Evolutionary conservation across 106 monocot genomes (phyloP).

Genomic region (Dioscorea dumetorum): DNA sequence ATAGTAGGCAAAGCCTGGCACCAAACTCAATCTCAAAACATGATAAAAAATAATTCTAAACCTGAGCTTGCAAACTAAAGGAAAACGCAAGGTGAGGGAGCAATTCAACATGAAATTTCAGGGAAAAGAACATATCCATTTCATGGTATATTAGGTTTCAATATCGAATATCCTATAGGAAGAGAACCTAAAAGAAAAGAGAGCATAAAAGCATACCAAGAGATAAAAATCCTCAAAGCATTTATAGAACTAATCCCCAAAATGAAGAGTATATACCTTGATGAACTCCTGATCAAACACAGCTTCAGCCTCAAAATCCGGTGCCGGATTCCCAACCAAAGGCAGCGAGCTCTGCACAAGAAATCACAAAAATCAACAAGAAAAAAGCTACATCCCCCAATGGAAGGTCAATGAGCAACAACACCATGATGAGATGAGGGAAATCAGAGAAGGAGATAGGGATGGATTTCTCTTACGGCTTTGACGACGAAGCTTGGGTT

Average conservation of each 20-base stretch:
- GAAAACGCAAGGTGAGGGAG: background rate
- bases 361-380: background rate
- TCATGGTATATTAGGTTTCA: too few relatives aligned
- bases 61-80: too few relatives aligned
- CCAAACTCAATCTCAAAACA: too few relatives aligned
- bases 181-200: background rate
- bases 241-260: background rate
- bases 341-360: conserved; percentile 44
- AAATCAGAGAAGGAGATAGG: background rate
- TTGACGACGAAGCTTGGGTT: conserved; percentile 53
- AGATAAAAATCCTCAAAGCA: too few relatives aligned
- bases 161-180: background rate
- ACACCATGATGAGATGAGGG: background rate
- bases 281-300: conserved; percentile 96
- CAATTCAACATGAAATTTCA: background rate
- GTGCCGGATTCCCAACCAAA: conserved; percentile 78
- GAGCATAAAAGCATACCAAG: background rate
- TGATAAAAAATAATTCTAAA: too few relatives aligned
- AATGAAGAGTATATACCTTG: conserved; percentile 30
- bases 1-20: too few relatives aligned
- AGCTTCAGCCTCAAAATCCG: conserved; percentile 88
- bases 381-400: too few relatives aligned
- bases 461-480: conserved; percentile 24
- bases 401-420: background rate
- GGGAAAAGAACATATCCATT: background rate